Conservation (phyloP, 805 yeast genomes). For the Wickerhamomyces bisporus region DNA sequence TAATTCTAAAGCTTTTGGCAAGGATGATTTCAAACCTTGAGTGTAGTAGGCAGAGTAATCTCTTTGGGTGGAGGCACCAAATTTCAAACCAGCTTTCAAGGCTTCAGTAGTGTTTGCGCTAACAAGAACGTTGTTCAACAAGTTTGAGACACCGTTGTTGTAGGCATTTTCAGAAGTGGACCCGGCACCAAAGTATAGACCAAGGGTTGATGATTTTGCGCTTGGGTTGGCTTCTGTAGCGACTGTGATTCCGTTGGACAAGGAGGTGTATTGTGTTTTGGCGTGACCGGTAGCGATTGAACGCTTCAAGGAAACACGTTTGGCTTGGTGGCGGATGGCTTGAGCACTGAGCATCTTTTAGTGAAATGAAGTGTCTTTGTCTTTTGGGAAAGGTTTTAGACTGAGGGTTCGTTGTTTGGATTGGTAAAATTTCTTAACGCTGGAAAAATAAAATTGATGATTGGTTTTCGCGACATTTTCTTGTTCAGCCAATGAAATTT, state of each 20-base stretch:
- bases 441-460: neutral
- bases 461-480: slow-evolving; percentile 1
- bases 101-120: slow-evolving; percentile 30
- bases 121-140: slow-evolving; percentile 49
- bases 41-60: slow-evolving; percentile 64
- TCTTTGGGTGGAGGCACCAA: slow-evolving; percentile 49
- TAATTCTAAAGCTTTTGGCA: slow-evolving; percentile 45
- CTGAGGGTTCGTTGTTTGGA: too few species aligned
- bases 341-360: slow-evolving; percentile 3
- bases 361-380: too few species aligned
- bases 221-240: slow-evolving; percentile 60
- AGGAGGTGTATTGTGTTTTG: slow-evolving; percentile 64
- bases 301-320: slow-evolving; percentile 31
- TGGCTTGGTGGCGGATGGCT: slow-evolving; percentile 15
- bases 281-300: slow-evolving; percentile 52
- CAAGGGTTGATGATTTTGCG: slow-evolving; percentile 55
- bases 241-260: slow-evolving; percentile 69
- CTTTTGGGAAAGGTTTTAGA: too few species aligned
- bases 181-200: slow-evolving; percentile 72
- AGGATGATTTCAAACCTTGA: slow-evolving; percentile 45
- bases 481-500: slow-evolving; percentile 14
- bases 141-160: slow-evolving; percentile 75
- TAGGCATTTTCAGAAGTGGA: slow-evolving; percentile 74
- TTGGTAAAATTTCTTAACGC: neutral
- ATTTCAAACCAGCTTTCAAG: slow-evolving; percentile 47